Conservation (phyloP, 2,329 filamentous ascomycete genomes). For the Paraphoma chrysanthemicola region DNA sequence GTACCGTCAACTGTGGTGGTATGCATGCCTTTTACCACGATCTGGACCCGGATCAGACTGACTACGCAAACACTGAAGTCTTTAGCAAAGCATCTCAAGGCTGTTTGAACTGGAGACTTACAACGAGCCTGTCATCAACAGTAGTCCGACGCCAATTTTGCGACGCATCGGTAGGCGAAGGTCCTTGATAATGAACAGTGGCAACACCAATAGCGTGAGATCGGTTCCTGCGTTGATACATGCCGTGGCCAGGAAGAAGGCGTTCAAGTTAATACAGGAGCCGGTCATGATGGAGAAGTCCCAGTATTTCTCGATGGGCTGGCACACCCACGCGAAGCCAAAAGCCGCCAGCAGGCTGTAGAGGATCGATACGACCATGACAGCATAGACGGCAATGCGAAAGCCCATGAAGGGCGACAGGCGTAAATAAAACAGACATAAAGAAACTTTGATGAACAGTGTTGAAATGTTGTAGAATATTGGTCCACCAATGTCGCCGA, state of each 20-base stretch:
- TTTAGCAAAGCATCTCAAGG: neutral
- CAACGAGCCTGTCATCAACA: constrained; percentile 25
- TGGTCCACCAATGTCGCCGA: constrained; percentile 23
- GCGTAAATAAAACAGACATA: constrained; percentile 21
- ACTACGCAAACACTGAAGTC: constrained; percentile 17
- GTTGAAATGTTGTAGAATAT: constrained; percentile 21
- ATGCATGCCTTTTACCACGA: constrained; percentile 12
- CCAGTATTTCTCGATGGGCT: constrained; percentile 24
- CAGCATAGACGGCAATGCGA: constrained; percentile 7
- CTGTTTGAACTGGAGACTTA: constrained; percentile 1
- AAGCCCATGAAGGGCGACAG: constrained; percentile 15
- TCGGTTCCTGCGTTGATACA: constrained; percentile 22
- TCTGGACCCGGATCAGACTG: constrained; percentile 19
- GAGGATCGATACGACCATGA: constrained; percentile 17
- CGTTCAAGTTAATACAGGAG: constrained; percentile 16
- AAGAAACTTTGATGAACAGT: constrained; percentile 19
- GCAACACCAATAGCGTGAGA: constrained; percentile 21
- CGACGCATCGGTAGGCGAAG: constrained; percentile 17
- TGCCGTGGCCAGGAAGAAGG: constrained; percentile 16
- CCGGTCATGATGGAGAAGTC: constrained; percentile 18
- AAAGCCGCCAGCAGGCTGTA: constrained; percentile 18
- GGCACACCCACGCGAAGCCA: constrained; percentile 23
- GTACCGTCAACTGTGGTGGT: constrained; percentile 13
- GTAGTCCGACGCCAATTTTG: constrained; percentile 21
- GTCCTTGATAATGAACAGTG: constrained; percentile 24